Conservation (phyloP, 176 grass and related monocot genomes). For the Avena insularis region DNA sequence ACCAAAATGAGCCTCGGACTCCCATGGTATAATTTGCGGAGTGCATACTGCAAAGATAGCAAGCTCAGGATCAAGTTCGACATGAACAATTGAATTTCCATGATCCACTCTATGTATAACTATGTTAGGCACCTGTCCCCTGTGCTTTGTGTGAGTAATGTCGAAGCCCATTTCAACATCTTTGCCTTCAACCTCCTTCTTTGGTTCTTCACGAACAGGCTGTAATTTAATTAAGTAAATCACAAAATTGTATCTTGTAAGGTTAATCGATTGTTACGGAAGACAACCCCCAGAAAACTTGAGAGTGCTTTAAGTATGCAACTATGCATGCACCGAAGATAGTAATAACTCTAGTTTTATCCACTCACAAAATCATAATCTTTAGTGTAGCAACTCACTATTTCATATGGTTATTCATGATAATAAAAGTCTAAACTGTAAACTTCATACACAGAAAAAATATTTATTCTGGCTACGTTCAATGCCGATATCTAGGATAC, state of each 20-base stretch:
- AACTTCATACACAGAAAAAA: not conserved
- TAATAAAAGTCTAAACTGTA: conserved; percentile 23
- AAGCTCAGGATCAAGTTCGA: conserved; percentile 45
- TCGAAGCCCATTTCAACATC: conserved; percentile 95
- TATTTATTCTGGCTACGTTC: not conserved
- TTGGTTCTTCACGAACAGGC: conserved; percentile 76
- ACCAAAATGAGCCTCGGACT: conserved; percentile 88
- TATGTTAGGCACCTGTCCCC: conserved; percentile 73
- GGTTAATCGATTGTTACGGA: not conserved
- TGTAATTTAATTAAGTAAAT: conserved; percentile 45
- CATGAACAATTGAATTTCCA: conserved; percentile 37
- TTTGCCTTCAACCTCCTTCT: conserved; percentile 78
- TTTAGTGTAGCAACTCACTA: conserved; percentile 9
- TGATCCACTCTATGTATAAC: not conserved
- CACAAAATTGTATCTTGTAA: conserved; percentile 33
- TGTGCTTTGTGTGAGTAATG: conserved; percentile 82
- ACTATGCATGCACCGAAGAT: not conserved
- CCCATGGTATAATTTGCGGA: conserved; percentile 96
- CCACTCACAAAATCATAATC: not conserved
- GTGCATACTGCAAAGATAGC: conserved; percentile 73
- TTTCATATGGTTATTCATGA: not conserved
- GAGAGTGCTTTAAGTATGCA: not conserved
- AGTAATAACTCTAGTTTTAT: not conserved
- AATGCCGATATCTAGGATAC: not conserved
- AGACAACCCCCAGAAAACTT: not conserved